Evolutionary conservation across 2,329 filamentous ascomycete species (phyloP).

Genomic region (Aspergillus quadricinctus): DNA sequence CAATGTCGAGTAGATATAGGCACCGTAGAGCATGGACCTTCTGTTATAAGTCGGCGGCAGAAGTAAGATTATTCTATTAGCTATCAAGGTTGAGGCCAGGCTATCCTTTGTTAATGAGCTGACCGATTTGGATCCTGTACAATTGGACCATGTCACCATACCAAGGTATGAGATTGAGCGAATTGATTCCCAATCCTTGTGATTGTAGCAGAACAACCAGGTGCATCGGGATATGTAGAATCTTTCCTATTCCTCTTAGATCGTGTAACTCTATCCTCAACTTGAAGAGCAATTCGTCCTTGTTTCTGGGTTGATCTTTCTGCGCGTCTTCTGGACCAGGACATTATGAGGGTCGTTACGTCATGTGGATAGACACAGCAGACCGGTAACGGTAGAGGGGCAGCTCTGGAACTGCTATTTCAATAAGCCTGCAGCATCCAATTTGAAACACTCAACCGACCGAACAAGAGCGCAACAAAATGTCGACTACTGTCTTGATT

Average conservation of each 20-base stretch:
- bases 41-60: too few relatives aligned
- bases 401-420: background rate
- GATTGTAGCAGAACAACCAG: too few relatives aligned
- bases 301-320: background rate
- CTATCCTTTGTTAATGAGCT: background rate
- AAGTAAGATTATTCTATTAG: too few relatives aligned
- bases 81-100: background rate
- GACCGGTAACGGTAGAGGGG: background rate
- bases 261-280: too few relatives aligned
- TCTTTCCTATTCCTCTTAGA: too few relatives aligned
- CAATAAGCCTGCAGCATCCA: background rate
- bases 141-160: background rate
- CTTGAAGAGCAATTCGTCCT: too few relatives aligned
- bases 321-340: background rate
- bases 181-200: too few relatives aligned
- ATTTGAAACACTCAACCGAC: conserved; percentile 4
- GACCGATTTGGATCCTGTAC: background rate
- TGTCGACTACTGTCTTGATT: conserved; percentile 60
- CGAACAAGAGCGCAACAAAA: conserved; percentile 11
- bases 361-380: background rate
- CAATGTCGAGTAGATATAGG: too few relatives aligned
- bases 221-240: too few relatives aligned
- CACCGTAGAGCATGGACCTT: too few relatives aligned
- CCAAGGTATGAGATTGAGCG: too few relatives aligned
- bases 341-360: background rate